A percentile compares a stretch with the other conserved stretches of the same genome.
phyloP scores from a whole-genome alignment of 2,329 filamentous ascomycete genomes.

The Hypoxylon sp. region DNA sequence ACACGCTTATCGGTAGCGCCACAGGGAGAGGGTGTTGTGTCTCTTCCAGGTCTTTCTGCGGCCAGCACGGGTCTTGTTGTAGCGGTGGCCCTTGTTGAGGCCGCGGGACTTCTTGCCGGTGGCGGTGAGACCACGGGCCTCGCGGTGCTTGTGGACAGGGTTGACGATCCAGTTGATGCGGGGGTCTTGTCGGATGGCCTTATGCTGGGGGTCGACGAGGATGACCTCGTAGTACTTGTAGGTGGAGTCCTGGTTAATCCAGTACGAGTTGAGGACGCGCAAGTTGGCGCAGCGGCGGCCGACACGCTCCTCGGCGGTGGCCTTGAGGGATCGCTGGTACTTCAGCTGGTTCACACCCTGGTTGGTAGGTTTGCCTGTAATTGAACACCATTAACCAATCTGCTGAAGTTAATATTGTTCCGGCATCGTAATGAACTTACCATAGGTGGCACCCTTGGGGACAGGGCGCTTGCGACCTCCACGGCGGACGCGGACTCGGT shows the following conservation, averaged over 20 bases:
- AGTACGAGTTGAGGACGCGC: conserved; percentile 99
- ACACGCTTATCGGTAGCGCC: conserved; percentile 88
- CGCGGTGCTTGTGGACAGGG: conserved; percentile 99
- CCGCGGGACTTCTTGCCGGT: conserved; percentile 99
- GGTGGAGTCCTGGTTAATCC: conserved; percentile 99
- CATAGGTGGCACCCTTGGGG: conserved; percentile 98
- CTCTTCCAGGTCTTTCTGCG: conserved; percentile 99
- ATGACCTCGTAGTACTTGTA: conserved; percentile 99
- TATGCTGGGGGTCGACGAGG: conserved; percentile 99
- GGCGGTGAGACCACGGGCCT: conserved; percentile 95
- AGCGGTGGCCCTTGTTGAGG: conserved; percentile 98
- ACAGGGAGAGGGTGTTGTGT: conserved; percentile 99
- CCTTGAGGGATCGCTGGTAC: conserved; percentile 99
- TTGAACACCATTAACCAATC: conserved; percentile 37
- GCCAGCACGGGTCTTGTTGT: conserved; percentile 98
- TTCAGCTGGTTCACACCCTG: conserved; percentile 99
- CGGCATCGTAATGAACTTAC: conserved; percentile 68
- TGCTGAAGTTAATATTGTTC: neutral
- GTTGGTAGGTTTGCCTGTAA: conserved; percentile 98
- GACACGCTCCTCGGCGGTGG: conserved; percentile 99
- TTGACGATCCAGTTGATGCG: conserved; percentile 99
- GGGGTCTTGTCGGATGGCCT: conserved; percentile 98
- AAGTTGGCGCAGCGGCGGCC: conserved; percentile 99
- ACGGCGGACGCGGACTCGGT: conserved; percentile 97
- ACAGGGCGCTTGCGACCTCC: conserved; percentile 98